Evolutionary conservation across 768 basidiomycete species (phyloP).

Genomic region (Pleurotus sapidus): DNA sequence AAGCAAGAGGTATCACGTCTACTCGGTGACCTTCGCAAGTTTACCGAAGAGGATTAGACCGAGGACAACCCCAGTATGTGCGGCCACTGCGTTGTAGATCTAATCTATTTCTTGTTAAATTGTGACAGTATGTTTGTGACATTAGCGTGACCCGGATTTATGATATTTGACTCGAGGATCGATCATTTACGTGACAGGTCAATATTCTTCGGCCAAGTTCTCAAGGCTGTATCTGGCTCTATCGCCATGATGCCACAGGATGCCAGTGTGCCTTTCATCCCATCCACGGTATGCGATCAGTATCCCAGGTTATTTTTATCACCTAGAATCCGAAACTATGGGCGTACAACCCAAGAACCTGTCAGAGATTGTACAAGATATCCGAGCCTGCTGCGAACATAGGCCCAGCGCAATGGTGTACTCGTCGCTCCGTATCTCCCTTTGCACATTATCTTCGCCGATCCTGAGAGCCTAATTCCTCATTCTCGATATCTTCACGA

Average conservation of each 20-base stretch:
- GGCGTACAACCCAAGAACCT: neutral
- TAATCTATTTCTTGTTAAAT: neutral
- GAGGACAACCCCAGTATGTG: neutral
- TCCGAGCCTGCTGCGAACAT: slow-evolving; percentile 7
- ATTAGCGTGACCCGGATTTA: neutral
- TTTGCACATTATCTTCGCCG: neutral
- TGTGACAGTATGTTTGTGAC: slow-evolving; percentile 5
- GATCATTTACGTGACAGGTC: neutral
- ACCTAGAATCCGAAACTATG: slow-evolving; percentile 2
- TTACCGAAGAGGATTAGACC: slow-evolving; percentile 51
- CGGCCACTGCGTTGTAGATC: neutral
- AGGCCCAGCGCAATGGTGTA: slow-evolving; percentile 1
- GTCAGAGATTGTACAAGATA: slow-evolving; percentile 1
- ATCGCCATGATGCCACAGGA: slow-evolving; percentile 1
- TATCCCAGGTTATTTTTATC: slow-evolving; percentile 1
- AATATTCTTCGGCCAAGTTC: slow-evolving; percentile 1
- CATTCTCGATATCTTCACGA: neutral
- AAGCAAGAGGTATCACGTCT: slow-evolving; percentile 75
- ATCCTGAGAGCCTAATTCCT: slow-evolving; percentile 6
- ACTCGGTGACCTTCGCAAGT: slow-evolving; percentile 64
- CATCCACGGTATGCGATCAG: neutral
- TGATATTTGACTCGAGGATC: slow-evolving; percentile 1
- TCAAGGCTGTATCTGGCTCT: slow-evolving; percentile 4
- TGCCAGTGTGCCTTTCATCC: slow-evolving; percentile 2
- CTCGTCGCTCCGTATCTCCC: neutral